Evolutionary conservation across 208 protist species (phyloP), one percentile per base, ranked within the genome.

Genomic region (Leptomonas pyrrhocoris): DNA sequence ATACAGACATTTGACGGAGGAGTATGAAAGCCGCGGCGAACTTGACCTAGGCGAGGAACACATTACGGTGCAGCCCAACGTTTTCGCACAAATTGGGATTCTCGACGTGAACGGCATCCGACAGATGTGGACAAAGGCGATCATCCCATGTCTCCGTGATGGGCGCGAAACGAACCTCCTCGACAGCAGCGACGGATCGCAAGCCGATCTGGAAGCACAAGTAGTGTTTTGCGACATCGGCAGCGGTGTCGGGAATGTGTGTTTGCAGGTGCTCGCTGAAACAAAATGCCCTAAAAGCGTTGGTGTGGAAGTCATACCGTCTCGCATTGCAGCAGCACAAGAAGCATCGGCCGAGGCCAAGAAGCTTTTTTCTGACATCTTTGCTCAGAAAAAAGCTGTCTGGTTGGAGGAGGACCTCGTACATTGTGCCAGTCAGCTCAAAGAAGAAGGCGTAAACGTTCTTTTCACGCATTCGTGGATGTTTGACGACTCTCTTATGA

Each of bases 171-270:
- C 16, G 46, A 53, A 71, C 23, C 53, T 80, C 25, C 68, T 80
- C 23, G 40, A 67, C 49, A 81, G 71, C 6, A 53, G 73, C 42
- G 40, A 66, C 12, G 68, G 69, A 21, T 82, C 50, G 1, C 54
- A 51, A 64, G 72, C 50, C 2, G 68, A 82, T 34, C 21, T 92
- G 13, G 85, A 95, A 58, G 59, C 79, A 7, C 59, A 78, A 1
- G 62, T 83, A 25, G 87, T 93, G 12, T 95, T 95, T 53, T 95
- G 90, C 55, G 90, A 95, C 45, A 89, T 95, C 50, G 90, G 90
- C n/a, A 93, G 90, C 63, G 85, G 85, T 11, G 84, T 93, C 3
- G 90, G 90, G 59, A 93, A 93, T 63, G 79, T 93, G 2, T 95
- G 90, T 54, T 70, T 95, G 27, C 90, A 95, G 55, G 64, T 95